These are phyloP conservation scores for Globisporangium nunn DNA, from an alignment of 352 stramenopile genomes.

Conservation along the genomic window DNA sequence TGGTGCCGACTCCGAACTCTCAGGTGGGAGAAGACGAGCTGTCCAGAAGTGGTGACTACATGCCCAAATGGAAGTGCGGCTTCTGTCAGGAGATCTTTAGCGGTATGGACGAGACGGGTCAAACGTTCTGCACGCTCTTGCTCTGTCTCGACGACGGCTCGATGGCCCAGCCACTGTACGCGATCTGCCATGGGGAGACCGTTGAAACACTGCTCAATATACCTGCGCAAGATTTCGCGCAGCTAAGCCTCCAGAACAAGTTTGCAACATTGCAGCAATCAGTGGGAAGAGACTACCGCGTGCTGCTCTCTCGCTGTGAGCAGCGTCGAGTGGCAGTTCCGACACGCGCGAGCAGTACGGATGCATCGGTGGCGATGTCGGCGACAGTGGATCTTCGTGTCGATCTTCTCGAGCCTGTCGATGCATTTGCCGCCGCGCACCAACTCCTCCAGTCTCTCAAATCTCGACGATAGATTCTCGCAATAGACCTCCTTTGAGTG, in stretches of 20 bases:
- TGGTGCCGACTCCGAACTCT: conserved; percentile 23
- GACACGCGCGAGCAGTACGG: not conserved
- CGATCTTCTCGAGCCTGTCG: conserved; percentile 27
- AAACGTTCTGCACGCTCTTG: conserved; percentile 38
- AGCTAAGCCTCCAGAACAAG: conserved; percentile 38
- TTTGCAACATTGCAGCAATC: conserved; percentile 20
- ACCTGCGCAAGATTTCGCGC: conserved; percentile 34
- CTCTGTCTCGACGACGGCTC: conserved; percentile 36
- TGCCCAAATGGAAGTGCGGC: not conserved
- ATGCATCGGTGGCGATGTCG: not conserved
- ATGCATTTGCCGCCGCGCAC: conserved; percentile 19
- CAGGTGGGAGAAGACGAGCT: not conserved
- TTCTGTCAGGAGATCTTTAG: conserved; percentile 14
- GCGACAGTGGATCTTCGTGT: conserved; percentile 19
- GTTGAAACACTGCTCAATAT: conserved; percentile 36
- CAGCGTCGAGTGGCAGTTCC: conserved; percentile 12
- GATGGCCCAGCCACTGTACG: conserved; percentile 11
- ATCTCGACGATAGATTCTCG: not conserved
- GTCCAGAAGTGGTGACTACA: conserved; percentile 14
- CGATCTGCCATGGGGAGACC: conserved; percentile 35
- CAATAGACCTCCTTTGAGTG: no score
- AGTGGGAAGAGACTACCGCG: conserved; percentile 22
- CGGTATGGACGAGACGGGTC: conserved; percentile 27
- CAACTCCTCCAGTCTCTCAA: conserved; percentile 3
- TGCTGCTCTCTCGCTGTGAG: conserved; percentile 41